A percentile compares a stretch with the other conserved stretches of the same genome.
Conservation (phyloP, 2,329 filamentous ascomycete genomes). For the Cladosporium oxysporum region DNA sequence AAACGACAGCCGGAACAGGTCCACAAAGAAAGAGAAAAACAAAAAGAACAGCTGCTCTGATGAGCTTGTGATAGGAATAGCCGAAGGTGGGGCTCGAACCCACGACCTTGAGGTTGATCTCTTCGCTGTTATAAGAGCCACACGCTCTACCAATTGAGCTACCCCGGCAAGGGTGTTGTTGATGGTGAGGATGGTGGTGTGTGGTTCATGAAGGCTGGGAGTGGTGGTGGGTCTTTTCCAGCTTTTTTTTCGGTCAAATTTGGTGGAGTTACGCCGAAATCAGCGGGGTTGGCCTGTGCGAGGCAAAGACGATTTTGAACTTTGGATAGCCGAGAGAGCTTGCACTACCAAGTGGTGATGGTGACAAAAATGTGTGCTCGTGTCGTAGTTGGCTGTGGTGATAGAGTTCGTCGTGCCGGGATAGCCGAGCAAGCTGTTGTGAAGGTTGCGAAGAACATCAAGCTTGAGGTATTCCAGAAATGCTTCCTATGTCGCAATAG, state of each 20-base stretch:
- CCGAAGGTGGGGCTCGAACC: slow-evolving; percentile 12
- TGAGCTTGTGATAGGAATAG: slow-evolving; percentile 9
- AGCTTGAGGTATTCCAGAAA: background rate
- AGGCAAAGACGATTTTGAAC: background rate
- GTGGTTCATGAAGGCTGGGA: background rate
- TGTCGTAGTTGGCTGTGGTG: background rate
- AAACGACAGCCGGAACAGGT: background rate
- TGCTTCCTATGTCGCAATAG: background rate
- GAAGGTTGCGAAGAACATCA: background rate
- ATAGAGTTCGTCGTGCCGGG: background rate
- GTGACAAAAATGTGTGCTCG: background rate
- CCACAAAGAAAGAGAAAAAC: background rate
- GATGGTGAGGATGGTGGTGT: background rate
- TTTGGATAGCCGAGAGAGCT: background rate
- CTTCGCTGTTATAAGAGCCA: slow-evolving; percentile 46
- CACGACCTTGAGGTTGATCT: slow-evolving; percentile 12
- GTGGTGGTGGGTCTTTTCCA: background rate
- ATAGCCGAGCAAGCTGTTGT: background rate
- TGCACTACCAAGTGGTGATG: background rate
- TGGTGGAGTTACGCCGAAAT: background rate
- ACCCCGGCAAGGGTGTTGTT: slow-evolving; percentile 41
- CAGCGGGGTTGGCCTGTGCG: background rate
- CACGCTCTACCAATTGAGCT: slow-evolving; percentile 57
- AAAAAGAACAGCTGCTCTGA: slow-evolving; percentile 6
- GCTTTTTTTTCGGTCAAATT: background rate